These are phyloP conservation scores for Claviceps purpurea DNA, from an alignment of 2,329 filamentous ascomycete species.

Conservation along the genomic window DNA sequence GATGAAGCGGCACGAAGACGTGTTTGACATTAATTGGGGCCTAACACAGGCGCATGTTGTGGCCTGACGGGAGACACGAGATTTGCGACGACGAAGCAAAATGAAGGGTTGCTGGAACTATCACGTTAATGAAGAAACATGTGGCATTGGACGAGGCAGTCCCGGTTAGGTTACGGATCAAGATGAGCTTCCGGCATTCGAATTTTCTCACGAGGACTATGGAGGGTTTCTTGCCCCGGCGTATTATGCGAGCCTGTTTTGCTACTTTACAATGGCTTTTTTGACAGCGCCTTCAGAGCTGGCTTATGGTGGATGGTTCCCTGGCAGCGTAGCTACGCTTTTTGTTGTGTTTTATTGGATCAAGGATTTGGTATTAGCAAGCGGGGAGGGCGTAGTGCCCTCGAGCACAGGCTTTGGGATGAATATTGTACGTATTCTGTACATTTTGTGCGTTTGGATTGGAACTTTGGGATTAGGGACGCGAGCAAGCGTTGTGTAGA, in stretches of 20 bases:
- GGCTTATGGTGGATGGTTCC: not conserved
- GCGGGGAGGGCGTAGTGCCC: not conserved
- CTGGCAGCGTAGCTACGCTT: not conserved
- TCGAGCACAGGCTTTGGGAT: not conserved
- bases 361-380: slow-evolving; percentile 4
- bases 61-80: not conserved
- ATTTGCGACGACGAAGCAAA: not conserved
- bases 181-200: not conserved
- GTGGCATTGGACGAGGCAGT: slow-evolving; percentile 2
- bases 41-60: not conserved
- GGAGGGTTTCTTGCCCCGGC: not conserved
- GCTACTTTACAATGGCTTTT: not conserved
- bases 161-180: not conserved
- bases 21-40: not conserved
- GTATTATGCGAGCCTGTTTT: slow-evolving; percentile 1
- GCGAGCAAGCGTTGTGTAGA: not conserved
- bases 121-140: slow-evolving; percentile 14
- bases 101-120: slow-evolving; percentile 12
- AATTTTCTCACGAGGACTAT: not conserved
- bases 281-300: not conserved
- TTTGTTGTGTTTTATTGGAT: slow-evolving; percentile 3
- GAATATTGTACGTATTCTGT: not conserved
- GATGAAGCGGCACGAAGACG: not conserved
- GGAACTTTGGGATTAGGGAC: not conserved
- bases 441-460: slow-evolving; percentile 3